phyloP scores from a whole-genome alignment of 257 asterid species.

The Nicotiana obtusifolia region DNA sequence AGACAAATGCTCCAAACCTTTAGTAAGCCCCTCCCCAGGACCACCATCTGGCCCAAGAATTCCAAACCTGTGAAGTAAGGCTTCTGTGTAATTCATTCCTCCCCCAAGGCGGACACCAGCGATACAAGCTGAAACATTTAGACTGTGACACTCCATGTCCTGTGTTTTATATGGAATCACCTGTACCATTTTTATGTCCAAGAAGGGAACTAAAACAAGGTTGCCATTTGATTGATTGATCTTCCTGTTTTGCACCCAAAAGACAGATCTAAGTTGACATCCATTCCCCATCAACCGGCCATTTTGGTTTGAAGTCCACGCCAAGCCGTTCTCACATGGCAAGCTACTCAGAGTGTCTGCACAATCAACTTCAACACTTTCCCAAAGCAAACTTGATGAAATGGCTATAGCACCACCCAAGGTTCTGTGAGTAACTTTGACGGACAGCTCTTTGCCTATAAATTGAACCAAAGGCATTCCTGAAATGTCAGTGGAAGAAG shows the following conservation, averaged over 20 bases:
- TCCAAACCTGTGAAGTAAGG: conserved; percentile 92
- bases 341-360: conserved; percentile 47
- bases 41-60: conserved; percentile 96
- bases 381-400: conserved; percentile 78
- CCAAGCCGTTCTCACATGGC: conserved; percentile 31
- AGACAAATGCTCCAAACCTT: conserved; percentile 75
- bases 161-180: conserved; percentile 78
- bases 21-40: conserved; percentile 89
- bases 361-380: conserved; percentile 75
- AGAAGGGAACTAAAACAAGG: conserved; percentile 46
- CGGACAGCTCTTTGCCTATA: conserved; percentile 56
- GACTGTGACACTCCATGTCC: conserved; percentile 81
- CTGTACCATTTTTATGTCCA: conserved; percentile 59
- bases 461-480: conserved; percentile 75
- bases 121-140: conserved; percentile 71
- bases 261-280: conserved; percentile 60
- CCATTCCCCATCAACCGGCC: conserved; percentile 32
- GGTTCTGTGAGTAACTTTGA: conserved; percentile 78
- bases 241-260: conserved; percentile 82
- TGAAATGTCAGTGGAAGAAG: conserved; percentile 42
- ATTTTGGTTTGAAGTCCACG: conserved; percentile 20
- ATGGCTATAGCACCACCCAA: conserved; percentile 93
- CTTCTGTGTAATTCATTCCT: conserved; percentile 87
- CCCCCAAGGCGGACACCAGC: conserved; percentile 97
- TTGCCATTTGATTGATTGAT: conserved; percentile 27